These are phyloP conservation scores for Gardenia jasminoides DNA, from an alignment of 257 asterid species.

Conservation along the genomic window DNA sequence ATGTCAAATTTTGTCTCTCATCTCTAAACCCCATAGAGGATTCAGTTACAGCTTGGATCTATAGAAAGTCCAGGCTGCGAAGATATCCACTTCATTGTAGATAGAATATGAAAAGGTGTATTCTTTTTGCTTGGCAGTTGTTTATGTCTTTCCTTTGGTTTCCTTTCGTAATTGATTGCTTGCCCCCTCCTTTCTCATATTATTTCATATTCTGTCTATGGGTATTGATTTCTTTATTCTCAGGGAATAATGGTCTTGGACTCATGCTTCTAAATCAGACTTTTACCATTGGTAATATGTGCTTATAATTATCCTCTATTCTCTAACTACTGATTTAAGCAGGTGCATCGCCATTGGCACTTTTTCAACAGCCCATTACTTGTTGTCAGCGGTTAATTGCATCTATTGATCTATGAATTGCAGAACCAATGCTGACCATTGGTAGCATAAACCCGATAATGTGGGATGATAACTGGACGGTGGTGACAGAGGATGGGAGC, in stretches of 20 bases:
- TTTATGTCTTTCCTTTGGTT: not conserved
- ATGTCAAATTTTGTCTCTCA: not conserved
- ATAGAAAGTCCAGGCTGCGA: too few relatives aligned
- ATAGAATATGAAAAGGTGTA: not conserved
- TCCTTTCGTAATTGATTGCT: not conserved
- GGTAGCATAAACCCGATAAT: slow-evolving; percentile 77
- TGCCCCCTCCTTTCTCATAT: not conserved
- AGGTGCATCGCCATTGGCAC: not conserved
- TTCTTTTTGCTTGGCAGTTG: not conserved
- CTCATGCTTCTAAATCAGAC: slow-evolving; percentile 86
- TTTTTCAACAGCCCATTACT: not conserved
- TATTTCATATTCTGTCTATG: not conserved
- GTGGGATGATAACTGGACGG: slow-evolving; percentile 97
- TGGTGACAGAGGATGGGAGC: slow-evolving; percentile 89
- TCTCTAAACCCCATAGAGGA: too few relatives aligned
- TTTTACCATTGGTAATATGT: slow-evolving; percentile 76
- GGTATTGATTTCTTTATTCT: slow-evolving; percentile 6
- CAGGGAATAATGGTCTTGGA: slow-evolving; percentile 80
- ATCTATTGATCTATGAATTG: slow-evolving; percentile 8
- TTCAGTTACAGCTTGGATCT: too few relatives aligned
- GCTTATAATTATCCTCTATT: not conserved
- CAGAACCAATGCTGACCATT: slow-evolving; percentile 94
- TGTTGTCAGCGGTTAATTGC: not conserved
- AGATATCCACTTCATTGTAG: not conserved
- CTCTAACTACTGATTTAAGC: not conserved